Evolutionary conservation across 2,329 filamentous ascomycete species (phyloP).

Genomic region (Diaporthe aspalathi): DNA sequence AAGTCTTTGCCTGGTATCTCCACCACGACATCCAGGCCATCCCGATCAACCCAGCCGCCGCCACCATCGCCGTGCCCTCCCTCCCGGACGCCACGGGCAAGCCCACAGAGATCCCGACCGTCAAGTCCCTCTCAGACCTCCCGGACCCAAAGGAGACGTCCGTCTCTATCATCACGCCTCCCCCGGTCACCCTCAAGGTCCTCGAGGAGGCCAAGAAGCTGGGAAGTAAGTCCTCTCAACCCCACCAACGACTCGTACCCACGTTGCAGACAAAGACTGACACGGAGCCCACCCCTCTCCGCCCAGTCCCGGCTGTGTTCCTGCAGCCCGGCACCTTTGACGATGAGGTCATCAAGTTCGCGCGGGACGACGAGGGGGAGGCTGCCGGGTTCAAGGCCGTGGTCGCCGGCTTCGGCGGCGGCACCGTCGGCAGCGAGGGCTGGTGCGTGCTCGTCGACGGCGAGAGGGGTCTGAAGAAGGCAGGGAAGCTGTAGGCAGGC

Average conservation of each 20-base stretch:
- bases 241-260: too few species aligned
- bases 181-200: slow-evolving; percentile 77
- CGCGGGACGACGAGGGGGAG: slow-evolving; percentile 61
- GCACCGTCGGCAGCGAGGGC: slow-evolving; percentile 70
- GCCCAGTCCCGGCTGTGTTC: slow-evolving; percentile 77
- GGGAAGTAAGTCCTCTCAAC: slow-evolving; percentile 52
- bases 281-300: slow-evolving; percentile 39
- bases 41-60: slow-evolving; percentile 81
- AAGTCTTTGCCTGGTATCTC: slow-evolving; percentile 93
- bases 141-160: slow-evolving; percentile 76
- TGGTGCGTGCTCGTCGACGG: slow-evolving; percentile 93
- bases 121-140: slow-evolving; percentile 74
- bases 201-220: slow-evolving; percentile 81
- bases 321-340: slow-evolving; percentile 92
- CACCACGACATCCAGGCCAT: slow-evolving; percentile 79
- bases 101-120: slow-evolving; percentile 66
- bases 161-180: slow-evolving; percentile 89
- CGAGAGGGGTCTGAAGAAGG: slow-evolving; percentile 69
- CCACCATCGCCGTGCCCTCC: slow-evolving; percentile 69
- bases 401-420: slow-evolving; percentile 72
- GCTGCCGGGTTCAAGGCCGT: slow-evolving; percentile 73
- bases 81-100: slow-evolving; percentile 49
- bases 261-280: background rate
- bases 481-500: slow-evolving; percentile 59
- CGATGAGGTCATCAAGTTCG: slow-evolving; percentile 77